phyloP scores from a whole-genome alignment of 192 early-diverging fungal genomes.

The Backusella tuberculispora region DNA sequence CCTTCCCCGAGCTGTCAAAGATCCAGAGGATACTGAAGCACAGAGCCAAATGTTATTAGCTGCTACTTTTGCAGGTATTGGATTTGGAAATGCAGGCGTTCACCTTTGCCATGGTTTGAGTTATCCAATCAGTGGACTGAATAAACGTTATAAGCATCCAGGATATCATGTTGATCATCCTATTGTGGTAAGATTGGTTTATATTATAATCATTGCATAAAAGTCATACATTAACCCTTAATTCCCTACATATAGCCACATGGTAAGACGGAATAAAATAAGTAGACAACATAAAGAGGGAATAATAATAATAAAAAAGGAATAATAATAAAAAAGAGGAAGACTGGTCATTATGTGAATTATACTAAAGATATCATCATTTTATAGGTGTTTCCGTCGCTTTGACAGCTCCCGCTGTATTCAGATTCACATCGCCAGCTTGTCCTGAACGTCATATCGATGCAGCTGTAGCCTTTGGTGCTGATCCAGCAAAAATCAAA shows the following conservation, averaged over 20 bases:
- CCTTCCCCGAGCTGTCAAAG: conserved; percentile 71
- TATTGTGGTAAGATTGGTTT: conserved; percentile 57
- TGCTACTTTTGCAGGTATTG: conserved; percentile 81
- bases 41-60: conserved; percentile 89
- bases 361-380: background rate
- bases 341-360: background rate
- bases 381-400: conserved; percentile 80
- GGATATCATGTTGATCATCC: conserved; percentile 78
- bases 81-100: conserved; percentile 63
- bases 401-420: conserved; percentile 87
- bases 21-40: conserved; percentile 67
- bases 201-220: background rate
- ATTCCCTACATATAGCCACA: conserved; percentile 8
- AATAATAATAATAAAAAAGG: background rate
- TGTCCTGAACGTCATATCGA: conserved; percentile 88
- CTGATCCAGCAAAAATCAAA: conserved; percentile 66
- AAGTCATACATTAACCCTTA: background rate
- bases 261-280: background rate
- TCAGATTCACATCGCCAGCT: conserved; percentile 80
- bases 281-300: background rate
- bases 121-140: conserved; percentile 87
- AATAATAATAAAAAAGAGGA: background rate
- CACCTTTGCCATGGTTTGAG: conserved; percentile 83
- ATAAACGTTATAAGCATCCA: conserved; percentile 80
- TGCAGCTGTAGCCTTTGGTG: conserved; percentile 76